Percentiles rank a stretch among this genome's conserved stretches.
Evolutionary conservation across 2,329 filamentous ascomycete genomes (phyloP).

Genomic region (Alternaria incomplexa): DNA sequence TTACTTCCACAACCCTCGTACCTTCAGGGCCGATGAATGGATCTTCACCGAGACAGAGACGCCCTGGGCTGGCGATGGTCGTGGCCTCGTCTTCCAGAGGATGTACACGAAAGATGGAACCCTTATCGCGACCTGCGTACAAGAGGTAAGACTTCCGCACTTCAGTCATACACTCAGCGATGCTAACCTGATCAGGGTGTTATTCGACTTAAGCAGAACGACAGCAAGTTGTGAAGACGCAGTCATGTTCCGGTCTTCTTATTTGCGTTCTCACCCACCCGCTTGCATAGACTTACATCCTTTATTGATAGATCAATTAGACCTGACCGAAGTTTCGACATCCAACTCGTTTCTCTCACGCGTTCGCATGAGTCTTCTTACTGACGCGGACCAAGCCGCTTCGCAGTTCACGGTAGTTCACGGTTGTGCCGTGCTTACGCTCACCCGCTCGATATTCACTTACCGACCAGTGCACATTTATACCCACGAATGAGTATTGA

Average conservation of each 20-base stretch:
- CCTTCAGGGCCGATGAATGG: slow-evolving; percentile 68
- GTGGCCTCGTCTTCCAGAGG: slow-evolving; percentile 76
- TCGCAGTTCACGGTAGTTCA: neutral
- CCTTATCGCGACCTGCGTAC: slow-evolving; percentile 78
- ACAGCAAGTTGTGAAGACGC: slow-evolving; percentile 16
- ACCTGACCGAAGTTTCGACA: neutral
- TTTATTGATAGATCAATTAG: neutral
- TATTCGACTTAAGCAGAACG: slow-evolving; percentile 19
- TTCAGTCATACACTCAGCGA: neutral
- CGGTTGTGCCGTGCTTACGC: neutral
- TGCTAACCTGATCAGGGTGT: slow-evolving; percentile 18
- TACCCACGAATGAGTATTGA: neutral
- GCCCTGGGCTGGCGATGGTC: slow-evolving; percentile 79
- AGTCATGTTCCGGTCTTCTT: neutral
- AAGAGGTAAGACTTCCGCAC: slow-evolving; percentile 63
- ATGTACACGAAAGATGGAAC: slow-evolving; percentile 75
- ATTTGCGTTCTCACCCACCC: neutral
- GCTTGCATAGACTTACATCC: neutral
- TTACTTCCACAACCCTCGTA: slow-evolving; percentile 60
- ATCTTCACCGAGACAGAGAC: slow-evolving; percentile 81
- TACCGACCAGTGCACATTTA: fast-evolving
- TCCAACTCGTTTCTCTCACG: neutral
- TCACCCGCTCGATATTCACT: neutral
- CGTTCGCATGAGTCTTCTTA: neutral
- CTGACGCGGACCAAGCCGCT: neutral